phyloP scores from a whole-genome alignment of 148 eudicot species.

The Rhododendron mucronatum region DNA sequence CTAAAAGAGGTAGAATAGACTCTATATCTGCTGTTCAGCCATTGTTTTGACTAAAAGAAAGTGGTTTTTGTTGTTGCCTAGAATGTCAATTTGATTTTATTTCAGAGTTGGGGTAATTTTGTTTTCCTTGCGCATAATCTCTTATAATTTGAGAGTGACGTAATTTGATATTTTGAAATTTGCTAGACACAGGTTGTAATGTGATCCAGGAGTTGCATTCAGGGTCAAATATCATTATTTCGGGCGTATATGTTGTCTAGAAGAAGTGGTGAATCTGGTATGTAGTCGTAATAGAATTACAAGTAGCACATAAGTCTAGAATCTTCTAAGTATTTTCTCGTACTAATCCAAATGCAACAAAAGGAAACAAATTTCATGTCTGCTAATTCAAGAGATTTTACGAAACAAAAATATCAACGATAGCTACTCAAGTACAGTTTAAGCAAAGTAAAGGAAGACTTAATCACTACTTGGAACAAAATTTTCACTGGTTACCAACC shows the following conservation, averaged over 20 bases:
- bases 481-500: conserved; percentile 38
- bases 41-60: not conserved
- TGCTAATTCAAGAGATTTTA: not conserved
- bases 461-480: not conserved
- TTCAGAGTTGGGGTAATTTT: not conserved
- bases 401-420: not conserved
- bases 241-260: not conserved
- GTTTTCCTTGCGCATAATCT: not conserved
- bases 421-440: not conserved
- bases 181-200: not conserved
- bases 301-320: not conserved
- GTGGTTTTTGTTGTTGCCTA: not conserved
- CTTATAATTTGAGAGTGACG: not conserved
- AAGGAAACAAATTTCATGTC: not conserved
- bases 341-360: not conserved
- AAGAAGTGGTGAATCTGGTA: not conserved
- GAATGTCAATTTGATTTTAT: not conserved
- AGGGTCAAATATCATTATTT: not conserved
- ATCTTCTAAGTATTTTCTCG: not conserved
- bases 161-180: not conserved
- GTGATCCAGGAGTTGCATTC: not conserved
- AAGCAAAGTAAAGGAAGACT: not conserved
- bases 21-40: not conserved
- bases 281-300: not conserved
- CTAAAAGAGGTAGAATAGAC: not conserved